phyloP scores from a whole-genome alignment of 331 rosid species.

The Phaseolus coccineus region DNA sequence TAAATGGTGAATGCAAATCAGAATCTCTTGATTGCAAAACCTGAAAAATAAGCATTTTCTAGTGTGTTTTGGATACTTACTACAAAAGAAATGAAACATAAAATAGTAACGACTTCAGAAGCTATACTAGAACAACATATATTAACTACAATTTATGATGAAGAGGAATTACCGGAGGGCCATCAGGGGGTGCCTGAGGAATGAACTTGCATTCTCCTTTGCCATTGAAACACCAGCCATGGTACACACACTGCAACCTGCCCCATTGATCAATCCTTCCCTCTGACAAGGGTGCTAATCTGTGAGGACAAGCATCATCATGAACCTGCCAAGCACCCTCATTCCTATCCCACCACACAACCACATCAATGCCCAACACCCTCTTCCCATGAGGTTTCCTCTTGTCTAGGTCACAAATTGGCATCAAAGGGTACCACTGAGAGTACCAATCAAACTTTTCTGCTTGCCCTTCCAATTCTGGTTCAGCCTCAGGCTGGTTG shows the following conservation, averaged over 20 bases:
- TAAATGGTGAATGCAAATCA: too few relatives aligned
- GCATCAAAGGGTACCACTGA: constrained; percentile 93
- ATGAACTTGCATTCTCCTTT: constrained; percentile 82
- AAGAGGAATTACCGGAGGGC: constrained; percentile 71
- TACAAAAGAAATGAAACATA: not conserved
- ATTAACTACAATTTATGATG: not conserved
- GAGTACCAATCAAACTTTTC: constrained; percentile 87
- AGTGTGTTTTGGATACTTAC: not conserved
- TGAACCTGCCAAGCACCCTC: constrained; percentile 81
- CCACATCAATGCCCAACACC: constrained; percentile 87
- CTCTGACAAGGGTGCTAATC: constrained; percentile 87
- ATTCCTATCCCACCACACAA: constrained; percentile 95
- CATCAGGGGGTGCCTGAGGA: constrained; percentile 86
- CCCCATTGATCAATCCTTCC: constrained; percentile 98
- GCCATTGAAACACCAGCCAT: constrained; percentile 97
- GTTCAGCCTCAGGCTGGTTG: constrained; percentile 51
- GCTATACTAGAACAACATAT: not conserved
- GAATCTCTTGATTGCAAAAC: not conserved
- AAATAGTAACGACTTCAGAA: not conserved
- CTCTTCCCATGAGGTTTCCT: constrained; percentile 79
- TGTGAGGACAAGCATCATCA: constrained; percentile 88
- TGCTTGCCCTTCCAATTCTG: constrained; percentile 41
- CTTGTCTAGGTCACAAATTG: constrained; percentile 87
- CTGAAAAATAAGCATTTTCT: constrained; percentile 3
- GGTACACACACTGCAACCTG: constrained; percentile 91